These are phyloP conservation scores for Vanilla planifolia DNA, from an alignment of 106 monocot species.

Conservation along the genomic window DNA sequence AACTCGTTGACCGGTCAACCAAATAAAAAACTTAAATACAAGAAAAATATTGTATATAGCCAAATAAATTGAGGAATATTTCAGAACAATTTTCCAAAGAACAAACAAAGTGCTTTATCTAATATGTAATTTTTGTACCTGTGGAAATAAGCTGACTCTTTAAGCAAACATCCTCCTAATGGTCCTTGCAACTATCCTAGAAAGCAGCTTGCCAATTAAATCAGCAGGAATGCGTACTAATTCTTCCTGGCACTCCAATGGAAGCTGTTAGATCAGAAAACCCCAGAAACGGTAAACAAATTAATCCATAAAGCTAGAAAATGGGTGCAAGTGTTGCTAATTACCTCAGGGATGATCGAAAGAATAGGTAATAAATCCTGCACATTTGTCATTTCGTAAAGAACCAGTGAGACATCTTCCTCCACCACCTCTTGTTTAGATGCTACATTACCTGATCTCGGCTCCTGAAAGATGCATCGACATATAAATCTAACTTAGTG, in stretches of 20 bases:
- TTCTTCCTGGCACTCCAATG: constrained; percentile 51
- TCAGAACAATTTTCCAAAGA: too few species aligned
- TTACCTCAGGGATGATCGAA: constrained; percentile 74
- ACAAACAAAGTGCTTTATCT: too few species aligned
- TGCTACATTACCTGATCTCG: constrained; percentile 10
- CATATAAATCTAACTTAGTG: not conserved
- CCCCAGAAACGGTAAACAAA: not conserved
- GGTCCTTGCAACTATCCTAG: constrained; percentile 60
- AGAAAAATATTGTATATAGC: too few species aligned
- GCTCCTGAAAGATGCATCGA: constrained; percentile 34
- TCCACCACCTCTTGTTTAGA: constrained; percentile 14
- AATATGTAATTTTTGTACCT: not conserved
- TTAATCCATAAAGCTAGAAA: not conserved
- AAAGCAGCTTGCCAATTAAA: constrained; percentile 42
- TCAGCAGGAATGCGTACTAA: constrained; percentile 49
- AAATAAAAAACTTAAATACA: too few species aligned
- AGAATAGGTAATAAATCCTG: constrained; percentile 50
- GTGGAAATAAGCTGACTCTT: not conserved
- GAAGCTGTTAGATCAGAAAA: constrained; percentile 29
- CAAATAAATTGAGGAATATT: too few species aligned
- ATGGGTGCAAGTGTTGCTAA: not conserved
- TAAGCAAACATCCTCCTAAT: constrained; percentile 39
- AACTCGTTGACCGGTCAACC: too few species aligned
- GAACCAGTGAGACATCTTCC: constrained; percentile 47
- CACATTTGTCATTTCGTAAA: constrained; percentile 50